Percentiles rank a stretch among this genome's conserved stretches.
Conservation (phyloP, 306 rosid species). For the Ziziphus jujuba region DNA sequence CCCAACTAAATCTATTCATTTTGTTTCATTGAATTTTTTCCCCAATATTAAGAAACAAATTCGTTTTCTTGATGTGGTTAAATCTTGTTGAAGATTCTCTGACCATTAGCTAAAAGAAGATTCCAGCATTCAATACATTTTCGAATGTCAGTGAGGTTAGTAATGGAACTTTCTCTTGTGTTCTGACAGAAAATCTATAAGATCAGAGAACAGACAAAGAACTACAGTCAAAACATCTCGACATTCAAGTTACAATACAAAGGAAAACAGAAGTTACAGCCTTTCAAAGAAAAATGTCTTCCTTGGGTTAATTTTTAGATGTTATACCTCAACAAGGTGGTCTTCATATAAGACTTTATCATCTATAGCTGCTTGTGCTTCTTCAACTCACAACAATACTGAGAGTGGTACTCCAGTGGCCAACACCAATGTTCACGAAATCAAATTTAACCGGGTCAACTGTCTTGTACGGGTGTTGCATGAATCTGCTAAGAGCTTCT, state of each 20-base stretch:
- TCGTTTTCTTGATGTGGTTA: background rate
- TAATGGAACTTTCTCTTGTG: conserved; percentile 7
- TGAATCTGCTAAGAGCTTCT: conserved; percentile 69
- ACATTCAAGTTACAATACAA: conserved; percentile 27
- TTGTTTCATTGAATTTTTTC: background rate
- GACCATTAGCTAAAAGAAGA: background rate
- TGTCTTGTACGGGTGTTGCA: conserved; percentile 52
- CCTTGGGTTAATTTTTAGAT: conserved; percentile 30
- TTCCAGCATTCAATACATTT: background rate
- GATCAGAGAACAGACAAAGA: conserved; percentile 37
- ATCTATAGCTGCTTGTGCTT: conserved; percentile 26
- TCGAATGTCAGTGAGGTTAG: conserved; percentile 8
- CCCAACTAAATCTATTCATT: too few species aligned
- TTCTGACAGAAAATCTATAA: conserved; percentile 34
- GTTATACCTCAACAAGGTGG: conserved; percentile 32
- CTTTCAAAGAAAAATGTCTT: conserved; percentile 25
- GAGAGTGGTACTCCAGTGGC: conserved; percentile 28
- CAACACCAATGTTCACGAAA: conserved; percentile 21
- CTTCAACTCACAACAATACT: conserved; percentile 29
- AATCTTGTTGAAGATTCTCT: background rate
- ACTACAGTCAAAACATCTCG: conserved; percentile 23
- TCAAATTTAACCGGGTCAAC: conserved; percentile 46
- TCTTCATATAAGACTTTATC: conserved; percentile 33
- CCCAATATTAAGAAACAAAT: background rate
- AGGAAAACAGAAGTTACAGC: conserved; percentile 34